Base-by-base conservation (phyloP, 768 basidiomycete species). In the Pisolithus albus region DNA sequence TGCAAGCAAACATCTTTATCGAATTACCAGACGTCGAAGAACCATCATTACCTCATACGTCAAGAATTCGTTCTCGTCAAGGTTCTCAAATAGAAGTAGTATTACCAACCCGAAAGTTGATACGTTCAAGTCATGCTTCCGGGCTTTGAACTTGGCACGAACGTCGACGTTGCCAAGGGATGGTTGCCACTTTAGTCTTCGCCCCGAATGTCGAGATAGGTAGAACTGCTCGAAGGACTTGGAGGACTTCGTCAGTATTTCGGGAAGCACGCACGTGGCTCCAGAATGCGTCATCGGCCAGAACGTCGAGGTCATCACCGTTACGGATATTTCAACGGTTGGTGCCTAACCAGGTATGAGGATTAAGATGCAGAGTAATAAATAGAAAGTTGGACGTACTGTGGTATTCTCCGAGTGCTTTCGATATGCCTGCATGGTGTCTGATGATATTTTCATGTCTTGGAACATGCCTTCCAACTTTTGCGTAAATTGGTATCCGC, bases 401-500 rank as follows among this genome's bases (percentile, higher is more conserved):
- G 75, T 73, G 2, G 72, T 79, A 56, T 75, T 79, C 43, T 75
- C 73, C 24, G 92, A 67, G 64, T 80, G 71, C 9, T 71, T 72
- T 40, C 79, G 79, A 65, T 92, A 99, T 5, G 79, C 81, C 34
- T 78, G 73, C 77, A 87, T 88, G 15, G 83, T 83, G 51, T 99
- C 96, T 18, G 73, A 69, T 5, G 92, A 95, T 26, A 94, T 66
- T 61, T 83, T 89, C 83, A 99, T 93, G 64, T 98, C 95, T 57
- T 91, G 79, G 80, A 99, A 96, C 95, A 99, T 99, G 52, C 94
- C 94, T 68, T 99, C 94, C 61, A 98, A 74, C 66, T 94, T 94
- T 70, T 95, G 92, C 1, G 96, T 98, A 68, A 98, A 99, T 64
- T 95, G 92, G 60, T 85, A 86, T 7, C 95, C 95, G 61, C 89